Base-by-base conservation (phyloP, 2,329 filamentous ascomycete genomes). In the Macroventuria anomochaeta region DNA sequence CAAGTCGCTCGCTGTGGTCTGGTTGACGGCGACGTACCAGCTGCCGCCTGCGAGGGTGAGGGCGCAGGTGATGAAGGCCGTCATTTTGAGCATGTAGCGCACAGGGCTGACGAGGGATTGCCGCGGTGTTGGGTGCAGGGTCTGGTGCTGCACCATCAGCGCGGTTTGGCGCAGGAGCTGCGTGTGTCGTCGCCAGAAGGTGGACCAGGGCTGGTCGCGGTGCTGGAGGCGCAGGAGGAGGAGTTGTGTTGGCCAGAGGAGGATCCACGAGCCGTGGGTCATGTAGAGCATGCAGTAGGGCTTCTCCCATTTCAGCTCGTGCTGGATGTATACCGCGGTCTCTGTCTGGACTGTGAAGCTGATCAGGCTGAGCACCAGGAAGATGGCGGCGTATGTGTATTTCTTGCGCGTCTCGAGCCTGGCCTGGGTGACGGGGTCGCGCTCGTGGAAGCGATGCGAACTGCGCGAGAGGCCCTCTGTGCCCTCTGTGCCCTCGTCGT, bases 251-350 rank as follows among this genome's bases (percentile, higher is more conserved):
- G 93, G 93, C 91, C 92, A 99, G 20, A 99, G 82, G 41, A 97
- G 77, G 8, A 88, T 75, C 95, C 95, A 99, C 2, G 92, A 96
- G 49, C 93, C 90, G 77, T 99, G 95, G 10, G 95, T 99, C 62
- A 99, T 82, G 77, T 96, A 97, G 82, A 99, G 85, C 95, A 99
- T 99, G 81, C 91, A 96, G 79, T 97, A 99, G n/a, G 95, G 91
- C 80, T 99, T 99, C 78, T 96, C 86, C 95, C 95, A 99, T 59
- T 89, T 87, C 59, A 97, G 78, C 55, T 95, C 87, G 73, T 93
- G 88, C 78, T 97, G 93, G 57, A 99, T 95, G 77, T 97, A 93
- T 8, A 96, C 88, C 10, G 93, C 93, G 47, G 96, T 91, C 80
- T 97, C 93, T 3, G 95, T 97, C 83, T 99, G 95, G 5, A 96